Evolutionary conservation across 768 basidiomycete species (phyloP).

Genomic region (Termitomyces sp.): DNA sequence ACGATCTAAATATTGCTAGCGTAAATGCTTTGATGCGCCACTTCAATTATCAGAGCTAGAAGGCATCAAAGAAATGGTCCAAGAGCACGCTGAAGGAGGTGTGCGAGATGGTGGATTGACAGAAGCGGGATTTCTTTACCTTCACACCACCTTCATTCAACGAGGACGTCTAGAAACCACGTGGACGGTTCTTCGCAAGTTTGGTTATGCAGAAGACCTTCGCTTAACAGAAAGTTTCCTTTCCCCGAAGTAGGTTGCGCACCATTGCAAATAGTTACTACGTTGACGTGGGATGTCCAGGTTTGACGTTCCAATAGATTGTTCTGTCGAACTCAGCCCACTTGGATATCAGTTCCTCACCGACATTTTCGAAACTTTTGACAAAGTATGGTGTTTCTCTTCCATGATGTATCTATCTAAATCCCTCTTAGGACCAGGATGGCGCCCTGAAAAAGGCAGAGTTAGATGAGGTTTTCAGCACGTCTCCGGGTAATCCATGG

Average conservation of each 20-base stretch:
- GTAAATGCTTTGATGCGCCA: conserved; percentile 94
- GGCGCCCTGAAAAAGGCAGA: conserved; percentile 84
- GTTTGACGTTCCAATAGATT: conserved; percentile 90
- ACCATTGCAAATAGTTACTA: conserved; percentile 3
- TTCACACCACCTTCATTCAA: conserved; percentile 97
- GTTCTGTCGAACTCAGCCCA: conserved; percentile 93
- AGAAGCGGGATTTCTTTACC: conserved; percentile 87
- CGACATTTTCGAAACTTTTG: conserved; percentile 92
- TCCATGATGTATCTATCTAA: not conserved
- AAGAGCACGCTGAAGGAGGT: conserved; percentile 68
- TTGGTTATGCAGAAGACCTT: conserved; percentile 95
- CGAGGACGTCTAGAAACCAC: conserved; percentile 94
- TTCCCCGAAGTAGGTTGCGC: conserved; percentile 71
- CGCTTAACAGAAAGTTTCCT: conserved; percentile 85
- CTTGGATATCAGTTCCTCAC: conserved; percentile 96
- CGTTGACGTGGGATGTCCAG: conserved; percentile 32
- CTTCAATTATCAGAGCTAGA: conserved; percentile 90
- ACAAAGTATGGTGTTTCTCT: conserved; percentile 54
- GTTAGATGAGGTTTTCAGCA: conserved; percentile 85
- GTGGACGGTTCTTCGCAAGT: conserved; percentile 93
- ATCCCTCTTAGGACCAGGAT: conserved; percentile 73
- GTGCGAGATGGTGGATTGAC: conserved; percentile 81
- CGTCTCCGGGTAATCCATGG: conserved; percentile 98
- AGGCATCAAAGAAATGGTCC: conserved; percentile 92
- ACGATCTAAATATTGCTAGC: conserved; percentile 34